Percentiles rank a stretch among this genome's conserved stretches.
phyloP scores from a whole-genome alignment of 768 basidiomycete species.

The Pleurotus salmoneostramineus region DNA sequence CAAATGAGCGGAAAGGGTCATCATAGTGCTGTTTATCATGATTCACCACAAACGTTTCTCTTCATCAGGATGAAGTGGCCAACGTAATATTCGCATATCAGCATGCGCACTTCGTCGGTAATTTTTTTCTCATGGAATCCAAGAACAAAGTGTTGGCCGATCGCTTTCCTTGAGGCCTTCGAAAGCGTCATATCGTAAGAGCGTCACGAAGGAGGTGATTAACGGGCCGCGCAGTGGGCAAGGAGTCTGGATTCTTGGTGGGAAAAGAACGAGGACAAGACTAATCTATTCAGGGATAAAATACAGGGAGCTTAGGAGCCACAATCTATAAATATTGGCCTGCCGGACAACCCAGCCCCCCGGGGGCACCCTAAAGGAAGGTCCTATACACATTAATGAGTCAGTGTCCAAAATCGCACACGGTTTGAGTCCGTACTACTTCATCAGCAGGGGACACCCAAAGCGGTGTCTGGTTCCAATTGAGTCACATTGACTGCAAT shows the following conservation, averaged over 20 bases:
- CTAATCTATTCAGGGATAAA: no score
- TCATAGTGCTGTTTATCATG: background rate
- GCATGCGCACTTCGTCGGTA: conserved; percentile 45
- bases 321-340: no score
- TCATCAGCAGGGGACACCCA: background rate
- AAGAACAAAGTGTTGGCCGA: conserved; percentile 60
- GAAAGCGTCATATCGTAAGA: background rate
- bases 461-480: background rate
- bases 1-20: background rate
- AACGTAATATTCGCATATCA: conserved; percentile 60
- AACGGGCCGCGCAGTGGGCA: no score
- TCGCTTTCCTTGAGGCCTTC: background rate
- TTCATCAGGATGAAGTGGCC: conserved; percentile 71
- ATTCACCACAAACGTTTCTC: conserved; percentile 54
- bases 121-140: conserved; percentile 61
- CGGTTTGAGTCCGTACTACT: background rate
- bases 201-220: background rate
- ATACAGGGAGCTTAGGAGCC: no score
- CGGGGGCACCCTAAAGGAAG: no score
- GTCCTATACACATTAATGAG: no score
- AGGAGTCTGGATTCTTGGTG: no score
- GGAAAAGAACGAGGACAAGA: no score
- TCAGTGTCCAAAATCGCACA: no score
- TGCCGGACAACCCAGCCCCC: no score
- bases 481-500: background rate